Evolutionary conservation across 2,329 filamentous ascomycete genomes (phyloP), one percentile per base, ranked within the genome.

Genomic region (Colletotrichum siamense): DNA sequence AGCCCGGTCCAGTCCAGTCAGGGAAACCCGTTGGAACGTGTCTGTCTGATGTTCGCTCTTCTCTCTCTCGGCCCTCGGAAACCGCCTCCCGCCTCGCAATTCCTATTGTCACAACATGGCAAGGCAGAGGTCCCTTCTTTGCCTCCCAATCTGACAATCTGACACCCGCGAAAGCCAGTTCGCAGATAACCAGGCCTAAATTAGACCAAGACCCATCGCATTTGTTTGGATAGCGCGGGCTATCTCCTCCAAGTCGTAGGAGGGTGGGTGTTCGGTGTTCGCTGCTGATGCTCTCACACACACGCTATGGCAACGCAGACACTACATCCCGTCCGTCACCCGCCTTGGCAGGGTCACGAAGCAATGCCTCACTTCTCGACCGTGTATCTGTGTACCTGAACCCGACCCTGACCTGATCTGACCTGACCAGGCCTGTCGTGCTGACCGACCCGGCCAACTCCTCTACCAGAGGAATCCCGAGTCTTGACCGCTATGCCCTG

Each of bases 281-380:
- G 28, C 12, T 32, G 32, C n/a, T 36, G 22, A 36, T 22, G 30
- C 36, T 49, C 64, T 49, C 65, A 32, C 44, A 16, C 15, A 22
- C 66, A 8, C 73, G 73, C 73, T 76, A 65, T 69, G 69, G 57
- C 73, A 65, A 69, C 67, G 72, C 67, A 71, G 22, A 32, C 32
- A 18, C 49, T 24, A 61, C 69, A 44, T 75, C 73, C 73, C 72
- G 68, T 34, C 28, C 61, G 26, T 32, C 30, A 36, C 61, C 69
- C 73, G 73, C 70, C 73, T 76, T 76, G 73, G 73, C 73, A 76
- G 73, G 73, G 73, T 73, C 73, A 69, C 73, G 30, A 73, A 64
- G 57, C 26, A 30, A 52, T 65, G 59, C 73, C 64, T 69, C 64
- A 64, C 32, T n/a, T 13, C 34, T 28, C 22, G 68, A 22, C 57